phyloP scores from a whole-genome alignment of 1,284 basidiomycete species.

The Sparassis latifolia region DNA sequence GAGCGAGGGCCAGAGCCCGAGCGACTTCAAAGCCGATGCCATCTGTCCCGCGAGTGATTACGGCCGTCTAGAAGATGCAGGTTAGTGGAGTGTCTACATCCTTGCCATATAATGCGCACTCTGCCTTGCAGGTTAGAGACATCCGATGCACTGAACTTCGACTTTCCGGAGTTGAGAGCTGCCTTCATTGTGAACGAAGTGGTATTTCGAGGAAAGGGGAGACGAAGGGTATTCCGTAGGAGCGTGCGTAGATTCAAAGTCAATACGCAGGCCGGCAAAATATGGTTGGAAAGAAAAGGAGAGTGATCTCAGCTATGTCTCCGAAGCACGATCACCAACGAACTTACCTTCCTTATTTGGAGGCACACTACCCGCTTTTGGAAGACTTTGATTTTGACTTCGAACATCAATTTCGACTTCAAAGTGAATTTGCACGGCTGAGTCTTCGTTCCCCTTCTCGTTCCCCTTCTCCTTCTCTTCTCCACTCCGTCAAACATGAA shows the following conservation, averaged over 20 bases:
- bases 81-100: not conserved
- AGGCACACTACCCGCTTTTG: too few relatives aligned
- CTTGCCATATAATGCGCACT: not conserved
- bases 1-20: conserved; percentile 29
- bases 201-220: too few relatives aligned
- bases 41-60: conserved; percentile 38
- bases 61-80: conserved; percentile 22
- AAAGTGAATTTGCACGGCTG: not conserved
- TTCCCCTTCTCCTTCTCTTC: not conserved
- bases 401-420: not conserved
- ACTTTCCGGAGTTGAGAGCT: conserved; percentile 8
- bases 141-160: conserved; percentile 6
- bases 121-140: conserved; percentile 11
- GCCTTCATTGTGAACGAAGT: conserved; percentile 5
- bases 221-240: too few relatives aligned
- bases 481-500: not conserved
- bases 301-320: too few relatives aligned
- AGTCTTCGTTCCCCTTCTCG: not conserved
- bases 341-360: too few relatives aligned
- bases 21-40: conserved; percentile 38
- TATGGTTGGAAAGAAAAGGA: too few relatives aligned
- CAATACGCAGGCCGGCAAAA: too few relatives aligned
- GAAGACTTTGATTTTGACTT: not conserved
- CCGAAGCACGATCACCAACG: too few relatives aligned
- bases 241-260: too few relatives aligned